Conservation (phyloP, 179 eudicot species). For the Carnegiea gigantea region DNA sequence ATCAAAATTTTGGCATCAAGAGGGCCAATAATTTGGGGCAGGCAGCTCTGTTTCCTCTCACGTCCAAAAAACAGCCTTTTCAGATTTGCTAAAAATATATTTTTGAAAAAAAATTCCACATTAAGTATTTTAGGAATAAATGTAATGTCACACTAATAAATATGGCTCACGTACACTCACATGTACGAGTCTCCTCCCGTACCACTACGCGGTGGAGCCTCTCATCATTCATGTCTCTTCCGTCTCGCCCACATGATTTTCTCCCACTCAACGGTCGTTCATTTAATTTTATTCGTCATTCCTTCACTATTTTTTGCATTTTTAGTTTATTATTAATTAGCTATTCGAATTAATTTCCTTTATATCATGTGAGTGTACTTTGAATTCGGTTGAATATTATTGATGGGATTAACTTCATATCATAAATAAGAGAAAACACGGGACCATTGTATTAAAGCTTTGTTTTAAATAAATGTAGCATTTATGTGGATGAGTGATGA, state of each 20-base stretch:
- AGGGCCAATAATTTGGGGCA: slow-evolving; percentile 1
- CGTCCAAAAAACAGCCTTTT: slow-evolving; percentile 27
- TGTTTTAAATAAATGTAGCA: background rate
- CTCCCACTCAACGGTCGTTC: slow-evolving; percentile 13
- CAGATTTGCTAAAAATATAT: background rate
- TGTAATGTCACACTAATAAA: background rate
- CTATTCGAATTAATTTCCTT: background rate
- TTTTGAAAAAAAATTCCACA: background rate
- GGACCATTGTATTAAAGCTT: background rate
- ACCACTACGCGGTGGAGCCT: slow-evolving; percentile 22
- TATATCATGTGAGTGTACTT: background rate
- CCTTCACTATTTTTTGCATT: background rate
- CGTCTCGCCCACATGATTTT: slow-evolving; percentile 15
- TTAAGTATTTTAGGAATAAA: background rate
- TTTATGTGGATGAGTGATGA: background rate
- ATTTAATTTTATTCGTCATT: slow-evolving; percentile 3
- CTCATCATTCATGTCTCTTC: slow-evolving; percentile 10
- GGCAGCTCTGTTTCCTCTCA: slow-evolving; percentile 15
- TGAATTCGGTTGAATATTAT: background rate
- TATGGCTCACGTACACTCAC: slow-evolving; percentile 31
- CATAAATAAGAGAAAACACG: background rate
- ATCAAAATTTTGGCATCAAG: background rate
- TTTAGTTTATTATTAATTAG: background rate
- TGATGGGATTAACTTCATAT: background rate
- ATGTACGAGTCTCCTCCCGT: slow-evolving; percentile 30